Base-by-base conservation (phyloP, 371 early-diverging fungal genomes). In the Cokeromyces recurvatus region DNA sequence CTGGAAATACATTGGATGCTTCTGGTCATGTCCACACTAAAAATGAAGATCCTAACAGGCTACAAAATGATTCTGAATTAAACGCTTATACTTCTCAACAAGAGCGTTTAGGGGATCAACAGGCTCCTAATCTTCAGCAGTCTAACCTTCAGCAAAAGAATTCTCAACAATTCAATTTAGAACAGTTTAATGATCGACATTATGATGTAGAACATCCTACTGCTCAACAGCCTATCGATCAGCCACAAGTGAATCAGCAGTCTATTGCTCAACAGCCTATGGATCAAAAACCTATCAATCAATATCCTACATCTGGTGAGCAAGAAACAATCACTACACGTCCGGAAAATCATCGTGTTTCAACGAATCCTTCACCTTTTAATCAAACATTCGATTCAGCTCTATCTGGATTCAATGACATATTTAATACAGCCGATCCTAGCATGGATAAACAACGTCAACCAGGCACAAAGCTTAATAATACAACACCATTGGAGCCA, bases 341-440 rank as follows among this genome's bases (percentile, higher is more conserved):
- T n/a, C 22, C 38, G 14, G 15, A 17, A 14, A 14, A n/a, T 17
- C 32, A 23, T n/a, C 38, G 32, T 17, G 75, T 57, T 77, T 69
- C 46, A 80, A 79, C 37, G 84, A 89, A 15, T 81, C 78, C 48
- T 73, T 73, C 48, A 82, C 70, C 4, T 70, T 71, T 52, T 23
- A 34, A 52, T 12, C 32, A n/a, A 1, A 52, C 46, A 3, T 51
- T 44, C 79, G 78, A 14, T 57, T 65, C 89, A 83, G 87, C 55
- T n/a, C 22, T 56, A 31, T 29, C 56, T 29, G 50, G 50, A 6
- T 10, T 56, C 3, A 50, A 41, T n/a, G 40, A 24, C 6, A 44
- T 56, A 11, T 56, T 56, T 21, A 15, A 50, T 17, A 45, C 56
- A 20, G 40, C 45, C 8, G 53, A 52, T 15, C 35, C 37, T 11